Percentiles rank a stretch among this genome's conserved stretches.
These are phyloP conservation scores for Agaricus blazei DNA, from an alignment of 768 basidiomycete genomes.

Conservation along the genomic window DNA sequence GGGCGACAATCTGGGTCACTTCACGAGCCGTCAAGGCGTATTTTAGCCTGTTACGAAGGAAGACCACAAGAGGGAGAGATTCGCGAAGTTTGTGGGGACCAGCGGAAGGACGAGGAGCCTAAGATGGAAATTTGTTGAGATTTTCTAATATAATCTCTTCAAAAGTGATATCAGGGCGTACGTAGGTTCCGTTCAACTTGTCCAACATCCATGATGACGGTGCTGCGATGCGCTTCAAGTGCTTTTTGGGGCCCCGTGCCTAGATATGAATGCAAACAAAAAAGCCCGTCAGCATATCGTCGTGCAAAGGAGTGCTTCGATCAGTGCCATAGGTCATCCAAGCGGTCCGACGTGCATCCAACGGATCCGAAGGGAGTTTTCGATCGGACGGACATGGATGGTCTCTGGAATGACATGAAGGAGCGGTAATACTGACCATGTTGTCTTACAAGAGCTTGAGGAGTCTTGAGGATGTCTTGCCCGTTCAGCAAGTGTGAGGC, in stretches of 20 bases:
- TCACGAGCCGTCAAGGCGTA: conserved; percentile 97
- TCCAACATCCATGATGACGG: conserved; percentile 99
- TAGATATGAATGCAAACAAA: conserved; percentile 26
- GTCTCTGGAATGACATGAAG: conserved; percentile 17
- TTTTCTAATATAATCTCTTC: too few species aligned
- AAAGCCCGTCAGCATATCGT: conserved; percentile 19
- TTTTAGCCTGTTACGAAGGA: conserved; percentile 98
- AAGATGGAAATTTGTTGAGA: conserved; percentile 11
- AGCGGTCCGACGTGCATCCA: conserved; percentile 31
- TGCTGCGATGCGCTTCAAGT: conserved; percentile 95
- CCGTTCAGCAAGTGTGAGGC: conserved; percentile 34
- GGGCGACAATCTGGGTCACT: conserved; percentile 91
- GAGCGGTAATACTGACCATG: conserved; percentile 38
- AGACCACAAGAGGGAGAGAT: conserved; percentile 93
- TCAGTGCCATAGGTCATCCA: conserved; percentile 33
- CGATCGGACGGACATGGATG: conserved; percentile 13
- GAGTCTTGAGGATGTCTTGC: conserved; percentile 41
- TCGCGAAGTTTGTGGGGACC: conserved; percentile 99
- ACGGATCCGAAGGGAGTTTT: conserved; percentile 20
- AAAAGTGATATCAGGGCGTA: conserved; percentile 26
- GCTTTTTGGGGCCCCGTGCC: conserved; percentile 99
- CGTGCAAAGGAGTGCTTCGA: conserved; percentile 6
- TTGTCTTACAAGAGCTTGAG: conserved; percentile 37
- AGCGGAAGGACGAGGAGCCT: conserved; percentile 96
- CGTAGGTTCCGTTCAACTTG: conserved; percentile 94